These are phyloP conservation scores for Turnera subulata DNA, from an alignment of 345 rosid genomes.

Conservation along the genomic window DNA sequence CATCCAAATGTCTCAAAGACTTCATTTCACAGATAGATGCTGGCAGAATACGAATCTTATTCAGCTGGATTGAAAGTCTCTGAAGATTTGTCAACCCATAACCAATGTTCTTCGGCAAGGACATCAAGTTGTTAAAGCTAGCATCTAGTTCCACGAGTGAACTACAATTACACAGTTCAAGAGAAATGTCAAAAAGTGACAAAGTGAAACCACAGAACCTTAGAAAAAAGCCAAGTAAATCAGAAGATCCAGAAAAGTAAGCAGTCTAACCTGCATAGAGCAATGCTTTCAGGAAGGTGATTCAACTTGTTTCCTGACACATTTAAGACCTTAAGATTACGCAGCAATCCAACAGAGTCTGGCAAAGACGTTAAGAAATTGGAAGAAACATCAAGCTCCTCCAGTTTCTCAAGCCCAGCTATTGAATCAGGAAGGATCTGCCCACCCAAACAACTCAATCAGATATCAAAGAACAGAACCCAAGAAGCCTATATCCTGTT, in stretches of 20 bases:
- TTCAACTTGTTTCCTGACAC: slow-evolving; percentile 22
- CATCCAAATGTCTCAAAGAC: slow-evolving; percentile 26
- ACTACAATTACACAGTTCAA: slow-evolving; percentile 8
- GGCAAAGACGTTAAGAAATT: slow-evolving; percentile 20
- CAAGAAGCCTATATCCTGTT: not conserved
- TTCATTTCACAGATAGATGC: slow-evolving; percentile 22
- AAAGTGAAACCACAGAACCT: not conserved
- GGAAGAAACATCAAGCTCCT: slow-evolving; percentile 26
- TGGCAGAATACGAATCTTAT: slow-evolving; percentile 22
- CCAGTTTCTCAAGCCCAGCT: slow-evolving; percentile 19
- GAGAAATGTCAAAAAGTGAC: not conserved
- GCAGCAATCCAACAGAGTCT: slow-evolving; percentile 24
- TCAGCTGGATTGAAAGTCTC: slow-evolving; percentile 21
- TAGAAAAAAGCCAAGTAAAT: not conserved
- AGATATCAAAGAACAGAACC: not conserved
- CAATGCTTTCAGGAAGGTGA: slow-evolving; percentile 24
- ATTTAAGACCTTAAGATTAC: slow-evolving; percentile 19
- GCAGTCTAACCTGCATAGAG: slow-evolving; percentile 23
- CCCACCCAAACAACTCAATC: slow-evolving; percentile 3
- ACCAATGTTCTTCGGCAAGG: slow-evolving; percentile 24
- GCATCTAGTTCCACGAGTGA: slow-evolving; percentile 27
- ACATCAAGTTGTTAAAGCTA: slow-evolving; percentile 26
- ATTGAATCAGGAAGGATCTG: slow-evolving; percentile 27
- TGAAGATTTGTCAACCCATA: slow-evolving; percentile 26
- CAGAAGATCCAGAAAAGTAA: not conserved